Base-by-base conservation (phyloP, 164 flowering plant species). In the Dillenia turbinata region DNA sequence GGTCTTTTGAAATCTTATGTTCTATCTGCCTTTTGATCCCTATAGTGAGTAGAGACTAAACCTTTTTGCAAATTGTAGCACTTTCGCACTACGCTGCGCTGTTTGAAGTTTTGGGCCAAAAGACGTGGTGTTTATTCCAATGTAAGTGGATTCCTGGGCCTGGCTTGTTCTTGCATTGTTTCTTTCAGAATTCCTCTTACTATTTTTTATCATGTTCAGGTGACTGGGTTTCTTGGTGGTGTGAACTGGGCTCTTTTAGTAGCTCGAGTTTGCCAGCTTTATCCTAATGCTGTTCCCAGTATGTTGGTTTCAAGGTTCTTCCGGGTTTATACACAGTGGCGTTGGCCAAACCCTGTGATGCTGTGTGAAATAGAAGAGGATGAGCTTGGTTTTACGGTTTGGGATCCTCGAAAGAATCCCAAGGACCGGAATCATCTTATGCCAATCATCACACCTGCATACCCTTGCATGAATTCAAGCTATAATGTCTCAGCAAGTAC, bases 311-410 rank as follows among this genome's bases (percentile, higher is more conserved):
- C 97, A 44, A 76, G 97, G 10, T 95, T 95, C 62, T 95, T 95
- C 59, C 83, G 97, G 67, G 97, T 92, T 45, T 95, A 89, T 61
- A 89, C 97, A 1, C 90, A 83, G 58, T 95, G 99, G 99, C 92
- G 94, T n/a, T 95, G 99, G 99, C 99, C 97, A 57, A 95, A 88
- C 62, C 99, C 99, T 61, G 99, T 95, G 66, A 95, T 90, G 97
- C 72, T 95, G 3, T 92, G 97, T 71, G 62, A 83, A 10, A 92
- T 92, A 22, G 92, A 95, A 58, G 96, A 92, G 69, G 85, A 87
- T 73, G 90, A 88, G 63, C 91, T 92, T 62, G 96, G 96, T 17
- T 85, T 92, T 71, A 76, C 88, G 52, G 77, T 86, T 0, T 95
- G 99, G 97, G 96, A 95, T 80, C 94, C 99, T 53, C 90, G 99